These are phyloP conservation scores for Hapsidospora chrysogenum DNA, from an alignment of 495 filamentous ascomycete genomes.

Conservation along the genomic window DNA sequence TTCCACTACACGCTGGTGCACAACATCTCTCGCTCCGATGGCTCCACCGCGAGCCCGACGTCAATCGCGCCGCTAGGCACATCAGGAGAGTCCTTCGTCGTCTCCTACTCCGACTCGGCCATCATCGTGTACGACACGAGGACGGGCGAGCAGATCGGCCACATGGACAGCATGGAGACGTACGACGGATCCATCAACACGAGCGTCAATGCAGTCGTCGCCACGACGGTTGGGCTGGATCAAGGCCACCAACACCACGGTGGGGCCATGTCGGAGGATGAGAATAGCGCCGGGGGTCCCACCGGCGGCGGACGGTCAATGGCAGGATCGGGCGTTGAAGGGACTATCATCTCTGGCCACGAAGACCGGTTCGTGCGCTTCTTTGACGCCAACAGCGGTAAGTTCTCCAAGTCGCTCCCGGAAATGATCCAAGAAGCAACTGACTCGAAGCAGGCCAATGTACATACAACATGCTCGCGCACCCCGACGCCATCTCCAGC, in stretches of 20 bases:
- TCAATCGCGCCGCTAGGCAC: slow-evolving; percentile 78
- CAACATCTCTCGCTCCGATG: slow-evolving; percentile 53
- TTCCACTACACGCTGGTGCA: slow-evolving; percentile 58
- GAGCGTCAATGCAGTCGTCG: slow-evolving; percentile 81
- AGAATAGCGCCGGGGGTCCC: slow-evolving; percentile 37
- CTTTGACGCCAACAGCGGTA: slow-evolving; percentile 97
- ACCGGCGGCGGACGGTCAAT: slow-evolving; percentile 54
- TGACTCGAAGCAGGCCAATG: slow-evolving; percentile 78
- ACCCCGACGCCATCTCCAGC: slow-evolving; percentile 79
- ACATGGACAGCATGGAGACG: slow-evolving; percentile 84
- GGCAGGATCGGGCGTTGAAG: slow-evolving; percentile 60
- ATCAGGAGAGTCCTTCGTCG: slow-evolving; percentile 83
- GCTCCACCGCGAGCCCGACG: slow-evolving; percentile 57
- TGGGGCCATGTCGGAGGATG: slow-evolving; percentile 25
- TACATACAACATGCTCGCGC: slow-evolving; percentile 95
- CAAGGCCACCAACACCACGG: slow-evolving; percentile 29
- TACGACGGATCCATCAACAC: slow-evolving; percentile 75
- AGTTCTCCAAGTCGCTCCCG: no score
- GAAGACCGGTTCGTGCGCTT: slow-evolving; percentile 91
- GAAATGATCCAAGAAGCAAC: no score
- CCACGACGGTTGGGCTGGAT: slow-evolving; percentile 67
- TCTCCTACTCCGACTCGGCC: slow-evolving; percentile 77
- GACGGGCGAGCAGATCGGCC: slow-evolving; percentile 77
- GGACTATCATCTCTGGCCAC: slow-evolving; percentile 84
- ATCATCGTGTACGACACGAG: slow-evolving; percentile 84